Percentiles rank a stretch among this genome's conserved stretches.
phyloP scores from a whole-genome alignment of 1,139 yeast species.

The Zygoascus meyerae region DNA sequence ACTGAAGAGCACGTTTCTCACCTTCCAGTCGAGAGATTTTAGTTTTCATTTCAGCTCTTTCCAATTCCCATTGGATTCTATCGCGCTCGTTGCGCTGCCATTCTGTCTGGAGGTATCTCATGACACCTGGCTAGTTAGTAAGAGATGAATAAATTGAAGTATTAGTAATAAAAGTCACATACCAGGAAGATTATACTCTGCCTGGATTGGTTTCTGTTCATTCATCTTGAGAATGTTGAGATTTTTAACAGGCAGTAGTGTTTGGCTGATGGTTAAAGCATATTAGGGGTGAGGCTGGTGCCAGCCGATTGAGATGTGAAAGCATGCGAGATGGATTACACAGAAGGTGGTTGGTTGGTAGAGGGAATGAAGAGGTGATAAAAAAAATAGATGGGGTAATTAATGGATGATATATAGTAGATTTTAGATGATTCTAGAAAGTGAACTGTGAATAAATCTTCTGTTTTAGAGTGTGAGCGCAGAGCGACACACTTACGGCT shows the following conservation, averaged over 20 bases:
- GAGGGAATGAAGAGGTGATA: background rate
- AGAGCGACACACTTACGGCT: too few relatives aligned
- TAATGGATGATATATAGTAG: background rate
- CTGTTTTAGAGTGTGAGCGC: too few relatives aligned
- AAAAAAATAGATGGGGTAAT: background rate
- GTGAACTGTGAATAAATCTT: too few relatives aligned
- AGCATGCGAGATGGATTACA: background rate
- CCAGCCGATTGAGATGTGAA: background rate
- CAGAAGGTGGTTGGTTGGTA: too few relatives aligned
- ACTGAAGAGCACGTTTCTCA: slow-evolving; percentile 34
- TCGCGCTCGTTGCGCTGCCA: slow-evolving; percentile 53
- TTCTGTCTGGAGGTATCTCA: slow-evolving; percentile 53
- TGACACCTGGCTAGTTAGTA: slow-evolving; percentile 40
- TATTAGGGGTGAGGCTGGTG: background rate
- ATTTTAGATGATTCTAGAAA: too few relatives aligned
- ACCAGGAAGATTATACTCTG: slow-evolving; percentile 34
- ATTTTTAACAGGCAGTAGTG: background rate
- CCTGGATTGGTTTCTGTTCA: slow-evolving; percentile 12
- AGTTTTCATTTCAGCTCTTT: slow-evolving; percentile 47
- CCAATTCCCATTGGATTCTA: slow-evolving; percentile 51
- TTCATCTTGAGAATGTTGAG: slow-evolving; percentile 1
- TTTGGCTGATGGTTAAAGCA: background rate
- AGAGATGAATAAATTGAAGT: background rate
- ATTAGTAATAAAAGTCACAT: too few relatives aligned
- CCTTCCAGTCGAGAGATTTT: slow-evolving; percentile 38